phyloP scores from a whole-genome alignment of 192 early-diverging fungal genomes.

The Coemansia sp. region DNA sequence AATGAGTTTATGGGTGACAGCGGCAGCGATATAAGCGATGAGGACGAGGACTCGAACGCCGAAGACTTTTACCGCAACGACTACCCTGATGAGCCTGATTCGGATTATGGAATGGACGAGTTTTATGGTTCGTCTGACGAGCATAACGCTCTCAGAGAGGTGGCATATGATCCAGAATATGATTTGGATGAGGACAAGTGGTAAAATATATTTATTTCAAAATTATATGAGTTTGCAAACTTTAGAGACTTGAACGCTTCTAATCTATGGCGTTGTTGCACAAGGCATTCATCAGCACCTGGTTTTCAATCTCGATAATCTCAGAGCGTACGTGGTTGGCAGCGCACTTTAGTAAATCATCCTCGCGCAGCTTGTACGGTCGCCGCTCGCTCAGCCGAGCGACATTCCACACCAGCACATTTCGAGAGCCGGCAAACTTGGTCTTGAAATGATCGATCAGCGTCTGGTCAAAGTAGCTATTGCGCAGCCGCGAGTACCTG shows the following conservation, averaged over 20 bases:
- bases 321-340: conserved; percentile 58
- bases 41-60: conserved; percentile 67
- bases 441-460: conserved; percentile 26
- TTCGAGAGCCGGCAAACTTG: conserved; percentile 22
- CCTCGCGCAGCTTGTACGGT: conserved; percentile 28
- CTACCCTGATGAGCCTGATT: conserved; percentile 70
- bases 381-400: conserved; percentile 34
- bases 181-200: conserved; percentile 5
- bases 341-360: conserved; percentile 21
- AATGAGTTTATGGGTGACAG: conserved; percentile 47
- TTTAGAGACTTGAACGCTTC: neutral
- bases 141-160: neutral
- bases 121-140: conserved; percentile 40
- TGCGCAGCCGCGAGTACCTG: conserved; percentile 31
- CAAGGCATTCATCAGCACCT: conserved; percentile 29
- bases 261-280: conserved; percentile 12
- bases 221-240: neutral
- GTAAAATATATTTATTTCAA: neutral
- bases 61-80: conserved; percentile 80
- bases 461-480: conserved; percentile 22
- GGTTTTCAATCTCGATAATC: conserved; percentile 57
- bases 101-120: conserved; percentile 18
- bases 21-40: conserved; percentile 36
- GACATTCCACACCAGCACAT: conserved; percentile 49
- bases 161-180: conserved; percentile 5